These are phyloP conservation scores for Periconia sp. DNA, from an alignment of 2,329 filamentous ascomycete genomes.

Conservation along the genomic window DNA sequence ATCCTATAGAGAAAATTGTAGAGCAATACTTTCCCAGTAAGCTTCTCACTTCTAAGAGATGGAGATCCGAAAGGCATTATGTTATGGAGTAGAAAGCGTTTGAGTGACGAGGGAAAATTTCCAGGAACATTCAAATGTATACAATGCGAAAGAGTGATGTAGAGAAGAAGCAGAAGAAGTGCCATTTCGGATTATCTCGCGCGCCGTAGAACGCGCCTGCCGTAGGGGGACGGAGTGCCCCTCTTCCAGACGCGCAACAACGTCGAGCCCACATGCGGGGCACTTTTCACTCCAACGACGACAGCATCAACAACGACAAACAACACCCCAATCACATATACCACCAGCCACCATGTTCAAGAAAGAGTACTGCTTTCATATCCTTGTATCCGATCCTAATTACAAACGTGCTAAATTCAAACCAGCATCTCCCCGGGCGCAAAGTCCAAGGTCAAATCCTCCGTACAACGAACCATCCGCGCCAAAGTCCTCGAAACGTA, in stretches of 20 bases:
- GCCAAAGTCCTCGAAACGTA: constrained; percentile 81
- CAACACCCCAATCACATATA: background rate
- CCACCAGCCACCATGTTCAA: constrained; percentile 36
- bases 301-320: background rate
- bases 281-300: background rate
- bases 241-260: constrained; percentile 2
- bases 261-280: background rate
- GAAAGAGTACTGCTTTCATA: constrained; percentile 31
- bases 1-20: no score
- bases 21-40: no score
- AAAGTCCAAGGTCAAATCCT: constrained; percentile 97
- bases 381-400: background rate
- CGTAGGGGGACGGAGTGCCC: background rate
- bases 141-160: no score
- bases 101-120: no score
- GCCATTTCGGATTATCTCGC: background rate
- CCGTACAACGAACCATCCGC: constrained; percentile 84
- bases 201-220: background rate
- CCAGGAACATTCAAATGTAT: no score
- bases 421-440: constrained; percentile 71
- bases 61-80: no score
- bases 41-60: no score
- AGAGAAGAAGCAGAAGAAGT: background rate
- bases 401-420: constrained; percentile 1
- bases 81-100: no score